Conservation (phyloP, 2,329 filamentous ascomycete species). For the Seiridium unicorne region DNA sequence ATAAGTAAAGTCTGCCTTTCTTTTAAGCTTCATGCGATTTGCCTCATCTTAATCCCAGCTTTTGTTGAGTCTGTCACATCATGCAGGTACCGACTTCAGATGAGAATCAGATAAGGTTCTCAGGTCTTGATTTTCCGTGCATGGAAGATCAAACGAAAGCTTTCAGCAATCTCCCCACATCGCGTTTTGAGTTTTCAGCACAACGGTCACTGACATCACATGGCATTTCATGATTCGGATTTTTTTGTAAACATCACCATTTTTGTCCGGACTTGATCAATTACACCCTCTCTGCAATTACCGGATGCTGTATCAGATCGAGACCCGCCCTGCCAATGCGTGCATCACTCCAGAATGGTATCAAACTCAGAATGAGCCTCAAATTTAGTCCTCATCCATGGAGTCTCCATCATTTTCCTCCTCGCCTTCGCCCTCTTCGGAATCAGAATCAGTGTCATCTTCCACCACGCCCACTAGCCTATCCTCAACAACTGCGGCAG, state of each 20-base stretch:
- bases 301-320: neutral
- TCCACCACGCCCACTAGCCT: conserved; percentile 72
- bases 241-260: neutral
- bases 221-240: neutral
- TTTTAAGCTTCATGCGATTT: no score
- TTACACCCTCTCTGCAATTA: neutral
- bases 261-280: neutral
- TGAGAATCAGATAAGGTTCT: neutral
- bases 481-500: conserved; percentile 67
- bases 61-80: neutral
- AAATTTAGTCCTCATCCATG: conserved; percentile 55
- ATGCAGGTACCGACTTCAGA: neutral
- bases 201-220: neutral
- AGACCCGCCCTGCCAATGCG: neutral
- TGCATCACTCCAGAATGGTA: neutral
- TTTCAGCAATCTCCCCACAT: neutral
- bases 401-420: conserved; percentile 41
- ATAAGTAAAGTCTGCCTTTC: no score
- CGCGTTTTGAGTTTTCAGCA: neutral
- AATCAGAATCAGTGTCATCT: conserved; percentile 55
- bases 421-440: conserved; percentile 41
- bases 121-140: neutral
- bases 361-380: conserved; percentile 1
- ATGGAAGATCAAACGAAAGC: neutral
- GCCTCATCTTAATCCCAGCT: no score